phyloP scores from a whole-genome alignment of 768 basidiomycete genomes.

The Tulasnella sp. region DNA sequence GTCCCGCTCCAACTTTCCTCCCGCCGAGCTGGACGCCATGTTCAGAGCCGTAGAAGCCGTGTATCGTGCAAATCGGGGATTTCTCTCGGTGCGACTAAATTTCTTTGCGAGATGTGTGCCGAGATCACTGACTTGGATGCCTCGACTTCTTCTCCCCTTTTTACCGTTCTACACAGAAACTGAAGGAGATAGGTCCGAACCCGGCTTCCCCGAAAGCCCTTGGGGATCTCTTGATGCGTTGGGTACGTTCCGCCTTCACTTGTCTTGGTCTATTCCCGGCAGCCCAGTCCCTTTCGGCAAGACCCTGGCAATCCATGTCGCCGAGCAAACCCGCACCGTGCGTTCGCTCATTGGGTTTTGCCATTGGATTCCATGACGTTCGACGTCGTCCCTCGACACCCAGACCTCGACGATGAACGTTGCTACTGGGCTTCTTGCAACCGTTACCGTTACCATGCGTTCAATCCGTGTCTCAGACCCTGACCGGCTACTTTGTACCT shows the following conservation, averaged over 20 bases:
- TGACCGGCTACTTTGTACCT: constrained; percentile 2
- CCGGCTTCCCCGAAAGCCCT: constrained; percentile 89
- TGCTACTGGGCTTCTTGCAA: neutral
- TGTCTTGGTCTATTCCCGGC: neutral
- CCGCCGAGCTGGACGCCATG: constrained; percentile 84
- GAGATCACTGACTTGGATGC: neutral
- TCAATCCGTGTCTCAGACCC: neutral
- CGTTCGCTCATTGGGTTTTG: neutral
- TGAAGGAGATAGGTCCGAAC: constrained; percentile 88
- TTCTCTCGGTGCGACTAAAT: constrained; percentile 54
- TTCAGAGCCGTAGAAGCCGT: constrained; percentile 88
- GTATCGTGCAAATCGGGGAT: constrained; percentile 80
- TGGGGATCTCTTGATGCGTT: constrained; percentile 92
- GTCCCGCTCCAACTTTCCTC: constrained; percentile 92
- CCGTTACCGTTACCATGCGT: neutral
- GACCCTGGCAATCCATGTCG: neutral
- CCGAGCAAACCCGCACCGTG: neutral
- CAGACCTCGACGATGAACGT: neutral
- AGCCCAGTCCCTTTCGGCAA: neutral
- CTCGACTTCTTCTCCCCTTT: constrained; percentile 15
- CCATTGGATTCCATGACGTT: neutral
- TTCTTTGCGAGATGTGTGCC: neutral
- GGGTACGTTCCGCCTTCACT: constrained; percentile 45
- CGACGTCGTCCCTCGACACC: neutral
- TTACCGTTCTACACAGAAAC: constrained; percentile 47